phyloP scores from a whole-genome alignment of 768 basidiomycete species.

The Psilocybe cubensis region DNA sequence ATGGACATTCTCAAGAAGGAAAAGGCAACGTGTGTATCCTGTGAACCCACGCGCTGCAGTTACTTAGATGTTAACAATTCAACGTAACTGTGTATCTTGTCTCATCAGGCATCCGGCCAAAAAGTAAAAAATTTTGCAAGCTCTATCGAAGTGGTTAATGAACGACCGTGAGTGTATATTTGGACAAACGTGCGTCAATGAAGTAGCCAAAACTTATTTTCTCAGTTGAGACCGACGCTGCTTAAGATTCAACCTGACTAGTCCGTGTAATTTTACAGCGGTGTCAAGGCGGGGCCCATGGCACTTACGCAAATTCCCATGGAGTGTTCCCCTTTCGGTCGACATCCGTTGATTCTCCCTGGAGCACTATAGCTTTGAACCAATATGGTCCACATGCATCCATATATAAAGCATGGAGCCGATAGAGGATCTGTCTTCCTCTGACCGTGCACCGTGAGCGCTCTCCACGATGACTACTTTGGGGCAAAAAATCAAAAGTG shows the following conservation, averaged over 20 bases:
- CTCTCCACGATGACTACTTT: constrained; percentile 24
- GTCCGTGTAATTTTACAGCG: no score
- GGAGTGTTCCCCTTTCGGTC: background rate
- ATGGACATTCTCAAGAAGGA: no score
- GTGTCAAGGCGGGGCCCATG: background rate
- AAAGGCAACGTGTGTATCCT: no score
- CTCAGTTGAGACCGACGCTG: background rate
- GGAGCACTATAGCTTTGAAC: background rate
- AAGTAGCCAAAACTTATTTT: background rate
- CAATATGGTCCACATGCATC: background rate
- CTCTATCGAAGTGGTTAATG: background rate
- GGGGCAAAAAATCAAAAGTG: constrained; percentile 47
- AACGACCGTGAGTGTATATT: constrained; percentile 1
- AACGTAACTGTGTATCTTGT: background rate
- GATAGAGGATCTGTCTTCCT: constrained; percentile 10
- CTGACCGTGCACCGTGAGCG: constrained; percentile 10
- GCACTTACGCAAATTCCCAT: background rate
- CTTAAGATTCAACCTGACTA: no score
- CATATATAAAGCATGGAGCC: background rate
- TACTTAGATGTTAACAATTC: no score
- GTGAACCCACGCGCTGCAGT: no score
- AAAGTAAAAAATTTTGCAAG: no score
- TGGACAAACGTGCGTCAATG: constrained; percentile 15
- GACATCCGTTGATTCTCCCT: background rate
- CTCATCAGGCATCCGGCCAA: no score